These are phyloP conservation scores for Hordeum pubiflorum DNA, from an alignment of 202 grass and related monocot genomes.

Conservation along the genomic window DNA sequence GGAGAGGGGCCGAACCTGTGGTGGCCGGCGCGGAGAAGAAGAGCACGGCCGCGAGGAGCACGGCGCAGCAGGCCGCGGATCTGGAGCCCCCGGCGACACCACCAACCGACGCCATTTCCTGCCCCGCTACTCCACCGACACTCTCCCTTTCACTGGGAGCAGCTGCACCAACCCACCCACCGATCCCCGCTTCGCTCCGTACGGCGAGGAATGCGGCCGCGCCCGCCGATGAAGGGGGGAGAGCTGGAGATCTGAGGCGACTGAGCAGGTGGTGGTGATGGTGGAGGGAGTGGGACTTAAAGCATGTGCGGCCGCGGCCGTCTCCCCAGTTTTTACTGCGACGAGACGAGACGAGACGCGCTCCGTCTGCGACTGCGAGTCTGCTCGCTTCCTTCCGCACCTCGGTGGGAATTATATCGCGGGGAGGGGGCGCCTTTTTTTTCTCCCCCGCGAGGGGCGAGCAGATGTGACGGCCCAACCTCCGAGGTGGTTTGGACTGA, in stretches of 20 bases:
- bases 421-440: neutral
- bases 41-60: constrained; percentile 35
- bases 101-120: constrained; percentile 28
- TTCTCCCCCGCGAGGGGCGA: neutral
- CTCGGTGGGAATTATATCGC: constrained; percentile 15
- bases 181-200: neutral
- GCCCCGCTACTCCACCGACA: constrained; percentile 16
- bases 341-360: constrained; percentile 6
- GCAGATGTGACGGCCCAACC: constrained; percentile 37
- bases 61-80: constrained; percentile 38
- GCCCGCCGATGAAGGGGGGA: neutral
- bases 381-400: neutral
- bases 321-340: constrained; percentile 37
- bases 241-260: constrained; percentile 25
- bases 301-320: constrained; percentile 33
- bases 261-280: neutral
- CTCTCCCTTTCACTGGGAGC: neutral
- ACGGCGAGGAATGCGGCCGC: neutral
- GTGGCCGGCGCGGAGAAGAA: constrained; percentile 35
- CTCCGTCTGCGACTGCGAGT: neutral
- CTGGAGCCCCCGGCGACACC: constrained; percentile 8
- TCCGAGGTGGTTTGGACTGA: neutral
- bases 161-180: neutral
- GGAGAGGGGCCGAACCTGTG: constrained; percentile 29
- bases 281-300: constrained; percentile 25